phyloP scores from a whole-genome alignment of 225 moss, liverwort and hornwort species.

The Physcomitrellopsis africana region DNA sequence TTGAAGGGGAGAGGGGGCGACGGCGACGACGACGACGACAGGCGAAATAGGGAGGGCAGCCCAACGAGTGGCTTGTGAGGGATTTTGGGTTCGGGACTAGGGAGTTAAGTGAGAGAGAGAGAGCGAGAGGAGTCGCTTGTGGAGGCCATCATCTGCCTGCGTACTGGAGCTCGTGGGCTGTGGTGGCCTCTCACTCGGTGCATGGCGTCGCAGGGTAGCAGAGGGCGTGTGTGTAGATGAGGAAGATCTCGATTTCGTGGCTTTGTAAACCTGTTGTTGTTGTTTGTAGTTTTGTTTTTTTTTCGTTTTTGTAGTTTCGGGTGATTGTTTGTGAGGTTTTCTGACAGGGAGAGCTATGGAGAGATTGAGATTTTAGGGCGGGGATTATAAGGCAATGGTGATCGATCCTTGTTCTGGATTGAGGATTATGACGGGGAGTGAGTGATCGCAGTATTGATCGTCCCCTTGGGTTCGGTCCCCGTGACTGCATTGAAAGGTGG shows the following conservation, averaged over 20 bases:
- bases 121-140: background rate
- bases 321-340: background rate
- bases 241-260: slow-evolving; percentile 2
- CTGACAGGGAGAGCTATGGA: background rate
- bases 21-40: background rate
- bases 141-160: background rate
- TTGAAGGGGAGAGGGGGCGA: background rate
- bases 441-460: too few species aligned
- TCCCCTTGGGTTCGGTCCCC: too few species aligned
- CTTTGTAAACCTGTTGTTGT: background rate
- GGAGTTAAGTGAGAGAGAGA: background rate
- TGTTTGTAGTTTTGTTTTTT: background rate
- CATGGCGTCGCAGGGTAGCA: slow-evolving; percentile 36
- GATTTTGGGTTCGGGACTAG: background rate
- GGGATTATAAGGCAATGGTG: slow-evolving; percentile 27
- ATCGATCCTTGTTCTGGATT: background rate
- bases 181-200: slow-evolving; percentile 35
- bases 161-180: slow-evolving; percentile 12
- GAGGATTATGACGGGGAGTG: background rate
- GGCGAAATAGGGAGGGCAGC: too few species aligned
- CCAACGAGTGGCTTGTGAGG: background rate
- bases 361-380: slow-evolving; percentile 23
- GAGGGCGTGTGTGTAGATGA: background rate
- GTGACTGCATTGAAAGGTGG: slow-evolving; percentile 20
- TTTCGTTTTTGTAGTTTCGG: background rate